A percentile compares a stretch with the other conserved stretches of the same genome.
Conservation (phyloP, 2,329 filamentous ascomycete genomes). For the Teratosphaeria viscida region DNA sequence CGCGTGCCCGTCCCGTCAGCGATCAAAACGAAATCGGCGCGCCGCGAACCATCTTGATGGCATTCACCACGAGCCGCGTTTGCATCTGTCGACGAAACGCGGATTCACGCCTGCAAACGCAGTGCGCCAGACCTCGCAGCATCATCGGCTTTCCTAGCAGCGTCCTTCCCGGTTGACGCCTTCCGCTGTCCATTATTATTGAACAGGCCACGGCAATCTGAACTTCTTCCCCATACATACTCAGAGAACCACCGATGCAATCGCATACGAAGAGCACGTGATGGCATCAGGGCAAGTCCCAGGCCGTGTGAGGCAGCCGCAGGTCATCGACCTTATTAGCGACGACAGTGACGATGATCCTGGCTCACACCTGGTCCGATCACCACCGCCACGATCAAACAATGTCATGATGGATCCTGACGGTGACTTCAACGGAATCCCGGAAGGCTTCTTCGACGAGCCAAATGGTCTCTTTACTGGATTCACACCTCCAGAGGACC, state of each 20-base stretch:
- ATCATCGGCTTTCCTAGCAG: not conserved
- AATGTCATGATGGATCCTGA: not conserved
- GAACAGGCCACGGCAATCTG: not conserved
- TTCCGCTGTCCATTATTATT: not conserved
- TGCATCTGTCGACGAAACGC: not conserved
- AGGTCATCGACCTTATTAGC: constrained; percentile 16
- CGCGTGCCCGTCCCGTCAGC: not conserved
- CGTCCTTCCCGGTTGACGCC: not conserved
- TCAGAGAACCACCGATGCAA: not conserved
- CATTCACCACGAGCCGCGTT: not conserved
- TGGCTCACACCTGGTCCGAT: not conserved
- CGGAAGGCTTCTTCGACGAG: constrained; percentile 2
- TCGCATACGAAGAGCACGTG: not conserved
- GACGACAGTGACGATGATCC: constrained; percentile 11
- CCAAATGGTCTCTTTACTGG: not conserved
- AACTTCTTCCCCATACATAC: not conserved
- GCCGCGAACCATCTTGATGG: not conserved
- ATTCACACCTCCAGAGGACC: not conserved
- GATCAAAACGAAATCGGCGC: not conserved
- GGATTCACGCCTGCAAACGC: not conserved
- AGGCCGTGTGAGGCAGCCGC: not conserved
- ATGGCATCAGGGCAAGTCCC: not conserved
- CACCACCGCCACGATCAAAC: not conserved
- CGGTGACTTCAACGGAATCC: not conserved
- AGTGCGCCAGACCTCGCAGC: not conserved